phyloP scores from a whole-genome alignment of 495 filamentous ascomycete genomes.

The Daldinia concentrica region DNA sequence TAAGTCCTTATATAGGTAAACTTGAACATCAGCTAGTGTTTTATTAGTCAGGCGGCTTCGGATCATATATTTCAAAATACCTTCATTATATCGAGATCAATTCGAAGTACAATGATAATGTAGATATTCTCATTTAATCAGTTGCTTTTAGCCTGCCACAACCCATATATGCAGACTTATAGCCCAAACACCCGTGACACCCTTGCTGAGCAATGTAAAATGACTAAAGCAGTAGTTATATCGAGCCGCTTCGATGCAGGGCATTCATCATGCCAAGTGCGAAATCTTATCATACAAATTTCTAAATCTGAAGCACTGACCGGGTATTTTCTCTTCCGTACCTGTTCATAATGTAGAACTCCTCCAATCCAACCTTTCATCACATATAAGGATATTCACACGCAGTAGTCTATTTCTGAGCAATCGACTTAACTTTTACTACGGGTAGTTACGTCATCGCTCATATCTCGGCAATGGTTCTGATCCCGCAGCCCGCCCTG shows the following conservation, averaged over 20 bases:
- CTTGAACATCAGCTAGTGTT: not conserved
- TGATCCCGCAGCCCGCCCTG: slow-evolving; percentile 19
- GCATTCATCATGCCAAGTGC: slow-evolving; percentile 10
- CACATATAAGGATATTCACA: not conserved
- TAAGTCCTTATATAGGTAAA: not conserved
- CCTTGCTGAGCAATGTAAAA: slow-evolving; percentile 1
- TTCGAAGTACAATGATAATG: not conserved
- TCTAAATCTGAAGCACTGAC: slow-evolving; percentile 6
- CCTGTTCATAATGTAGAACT: not conserved
- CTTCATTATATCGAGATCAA: too few relatives aligned
- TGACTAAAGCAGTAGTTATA: slow-evolving; percentile 7
- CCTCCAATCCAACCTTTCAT: not conserved
- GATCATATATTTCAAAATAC: not conserved
- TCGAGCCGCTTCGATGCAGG: slow-evolving; percentile 16
- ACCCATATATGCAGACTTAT: not conserved
- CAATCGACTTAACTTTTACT: not conserved
- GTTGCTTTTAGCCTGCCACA: not conserved
- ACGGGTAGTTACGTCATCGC: slow-evolving; percentile 41
- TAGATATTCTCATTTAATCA: slow-evolving; percentile 1
- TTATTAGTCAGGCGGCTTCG: not conserved
- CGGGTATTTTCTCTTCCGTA: slow-evolving; percentile 20
- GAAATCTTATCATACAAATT: slow-evolving; percentile 20
- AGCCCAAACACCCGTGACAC: slow-evolving; percentile 1
- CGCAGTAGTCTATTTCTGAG: not conserved
- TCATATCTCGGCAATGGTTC: slow-evolving; percentile 60